Evolutionary conservation across 2,329 filamentous ascomycete genomes (phyloP), one percentile per base, ranked within the genome.

Genomic region (Colletotrichum acutatum): DNA sequence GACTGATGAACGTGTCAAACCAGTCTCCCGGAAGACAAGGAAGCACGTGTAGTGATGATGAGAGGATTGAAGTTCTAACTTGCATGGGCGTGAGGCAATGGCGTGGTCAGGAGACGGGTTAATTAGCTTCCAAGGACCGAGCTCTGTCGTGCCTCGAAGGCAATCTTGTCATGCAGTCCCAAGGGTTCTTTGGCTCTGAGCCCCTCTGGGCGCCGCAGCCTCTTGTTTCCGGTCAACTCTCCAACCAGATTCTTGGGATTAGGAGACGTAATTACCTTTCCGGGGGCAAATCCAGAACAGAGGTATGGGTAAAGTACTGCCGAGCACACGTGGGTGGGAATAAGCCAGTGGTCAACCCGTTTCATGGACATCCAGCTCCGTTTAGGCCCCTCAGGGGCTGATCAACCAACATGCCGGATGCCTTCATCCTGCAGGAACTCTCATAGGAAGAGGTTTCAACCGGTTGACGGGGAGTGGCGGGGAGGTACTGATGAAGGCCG

Each of bases 21-120:
- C 56, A 58, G 59, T 42, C 53, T 19, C 34, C 53, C 56, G 66
- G 54, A 65, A 72, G 66, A 37, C 54, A 19, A 42, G 57, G 53
- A 37, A 61, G 57, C 69, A 72, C 69, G 52, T 66, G 61, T 53
- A 60, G 19, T 22, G 54, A 24, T 34, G 46, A 70, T 70, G 66
- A 26, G 60, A 60, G 34, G 32, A 70, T 49, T 72, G 66, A 19
- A 70, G 60, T 72, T 70, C 66, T 69, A 54, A 12, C 60, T 49
- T 72, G 70, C 70, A 72, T 72, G 60, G 42, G 42, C 56, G 12
- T 70, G 70, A 72, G 70, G 70, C 70, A 65, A 65, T 66, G 66
- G 66, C 56, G 66, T 49, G 42, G 32, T 54, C 32, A 24, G 37
- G 66, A 72, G 24, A 62, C 42, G 26, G 49, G 42, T 32, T 49